phyloP scores from a whole-genome alignment of 768 basidiomycete species.

The Russula griseocarnosa region DNA sequence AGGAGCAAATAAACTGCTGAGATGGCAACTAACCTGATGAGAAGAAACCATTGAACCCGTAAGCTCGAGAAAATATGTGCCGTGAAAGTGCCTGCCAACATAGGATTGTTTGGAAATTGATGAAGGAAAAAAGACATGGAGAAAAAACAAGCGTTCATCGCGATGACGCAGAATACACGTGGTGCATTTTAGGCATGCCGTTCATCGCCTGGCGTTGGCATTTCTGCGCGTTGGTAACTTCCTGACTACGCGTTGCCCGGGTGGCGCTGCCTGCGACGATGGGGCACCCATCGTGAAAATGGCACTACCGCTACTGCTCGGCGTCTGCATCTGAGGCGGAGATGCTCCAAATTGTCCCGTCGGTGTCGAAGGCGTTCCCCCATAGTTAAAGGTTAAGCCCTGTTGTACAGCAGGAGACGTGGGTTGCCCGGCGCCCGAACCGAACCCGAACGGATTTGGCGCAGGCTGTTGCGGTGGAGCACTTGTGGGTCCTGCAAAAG shows the following conservation, averaged over 20 bases:
- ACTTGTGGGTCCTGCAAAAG: conserved; percentile 33
- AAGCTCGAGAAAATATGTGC: conserved; percentile 1
- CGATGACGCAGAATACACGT: neutral
- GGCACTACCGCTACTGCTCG: conserved; percentile 15
- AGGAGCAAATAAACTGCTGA: neutral
- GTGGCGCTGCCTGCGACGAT: conserved; percentile 27
- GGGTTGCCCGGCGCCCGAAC: conserved; percentile 32
- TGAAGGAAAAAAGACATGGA: conserved; percentile 2
- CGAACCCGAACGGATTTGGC: conserved; percentile 35
- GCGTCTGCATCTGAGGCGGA: conserved; percentile 17
- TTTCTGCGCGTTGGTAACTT: conserved; percentile 36
- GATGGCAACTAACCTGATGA: conserved; percentile 8
- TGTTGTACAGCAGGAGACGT: conserved; percentile 35
- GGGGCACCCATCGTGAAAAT: conserved; percentile 35
- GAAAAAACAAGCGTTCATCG: conserved; percentile 8
- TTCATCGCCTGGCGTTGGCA: conserved; percentile 25
- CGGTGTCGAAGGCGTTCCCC: conserved; percentile 25
- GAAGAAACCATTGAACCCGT: neutral
- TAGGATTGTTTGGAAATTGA: neutral
- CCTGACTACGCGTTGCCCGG: conserved; percentile 32
- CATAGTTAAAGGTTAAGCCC: conserved; percentile 31
- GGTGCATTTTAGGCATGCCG: neutral
- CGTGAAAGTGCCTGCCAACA: conserved; percentile 6
- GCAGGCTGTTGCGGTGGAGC: conserved; percentile 34
- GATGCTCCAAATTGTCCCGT: conserved; percentile 34